Base-by-base conservation (phyloP, 2,329 filamentous ascomycete species). In the Leptographium wingfieldii region DNA sequence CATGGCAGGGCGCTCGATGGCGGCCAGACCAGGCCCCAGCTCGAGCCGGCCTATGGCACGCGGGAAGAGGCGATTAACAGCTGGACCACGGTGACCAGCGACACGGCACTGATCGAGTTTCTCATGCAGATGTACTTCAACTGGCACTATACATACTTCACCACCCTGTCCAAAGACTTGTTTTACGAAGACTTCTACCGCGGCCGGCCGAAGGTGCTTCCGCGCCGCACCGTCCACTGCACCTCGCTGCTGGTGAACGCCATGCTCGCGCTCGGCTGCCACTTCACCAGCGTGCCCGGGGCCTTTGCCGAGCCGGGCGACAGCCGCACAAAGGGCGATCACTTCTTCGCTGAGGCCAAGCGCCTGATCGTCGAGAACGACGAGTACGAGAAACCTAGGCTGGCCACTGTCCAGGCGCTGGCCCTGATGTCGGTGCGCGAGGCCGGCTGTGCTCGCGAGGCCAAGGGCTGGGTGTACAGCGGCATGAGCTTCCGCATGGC, bases 401-500 rank as follows among this genome's bases (percentile, higher is more conserved):
- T 97, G 59, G 88, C 91, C 6, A 97, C 92, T 0, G 91, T 97
- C 0, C 94, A 99, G 73, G 94, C 94, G 0, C 75, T 97, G 59
- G 92, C 91, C 0, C 76, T 97, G 63, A 96, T 99, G 92, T 96
- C 92, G 9, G 92, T 97, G 0, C 81, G 94, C 62, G 94, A 99
- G 74, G 94, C 92, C 3, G 94, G 94, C 1, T 97, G 92, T 70
- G 92, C 90, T 0, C 82, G 92, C 51, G 94, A 97, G 73, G 90
- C 90, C 48, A 95, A 94, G 72, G 94, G 94, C 1, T 99, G 94
- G 94, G 91, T 96, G 3, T 97, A 97, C 72, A 96, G 90, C 67
- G 92, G 94, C 56, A 96, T 99, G 89, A 94, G 89, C 68, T 97
- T 99, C 70, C 86, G 94, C 53, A 97, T 99, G 92, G 92, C 92